These are phyloP conservation scores for Hymenoscyphus salicellus DNA, from an alignment of 2,329 filamentous ascomycete species.

Conservation along the genomic window DNA sequence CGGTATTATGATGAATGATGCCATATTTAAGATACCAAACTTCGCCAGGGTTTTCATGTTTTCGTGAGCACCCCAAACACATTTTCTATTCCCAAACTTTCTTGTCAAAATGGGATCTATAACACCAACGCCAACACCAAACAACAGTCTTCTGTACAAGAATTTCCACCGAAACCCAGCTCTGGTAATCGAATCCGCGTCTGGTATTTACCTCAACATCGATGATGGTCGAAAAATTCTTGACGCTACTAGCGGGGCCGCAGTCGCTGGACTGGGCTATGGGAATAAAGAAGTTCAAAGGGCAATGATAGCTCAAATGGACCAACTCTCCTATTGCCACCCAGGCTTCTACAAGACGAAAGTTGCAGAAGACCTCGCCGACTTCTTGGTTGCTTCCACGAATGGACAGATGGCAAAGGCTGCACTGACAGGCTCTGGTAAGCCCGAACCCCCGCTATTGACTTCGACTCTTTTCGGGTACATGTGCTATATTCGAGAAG, in stretches of 20 bases:
- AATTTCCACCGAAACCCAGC: neutral
- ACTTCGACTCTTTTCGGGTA: neutral
- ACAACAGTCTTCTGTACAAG: neutral
- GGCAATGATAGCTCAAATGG: slow-evolving; percentile 46
- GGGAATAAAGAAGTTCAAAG: slow-evolving; percentile 53
- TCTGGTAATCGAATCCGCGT: slow-evolving; percentile 8
- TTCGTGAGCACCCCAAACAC: neutral
- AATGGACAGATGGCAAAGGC: slow-evolving; percentile 4
- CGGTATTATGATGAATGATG: neutral
- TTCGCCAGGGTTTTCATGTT: neutral
- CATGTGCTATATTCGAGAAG: neutral
- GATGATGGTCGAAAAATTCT: slow-evolving; percentile 54
- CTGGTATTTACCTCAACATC: slow-evolving; percentile 13
- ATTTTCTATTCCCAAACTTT: neutral
- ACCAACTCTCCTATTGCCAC: slow-evolving; percentile 12
- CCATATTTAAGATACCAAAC: neutral
- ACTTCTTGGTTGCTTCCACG: slow-evolving; percentile 6
- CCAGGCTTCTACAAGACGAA: neutral
- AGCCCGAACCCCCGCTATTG: neutral
- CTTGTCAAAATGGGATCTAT: neutral
- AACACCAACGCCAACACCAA: neutral
- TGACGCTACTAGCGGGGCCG: slow-evolving; percentile 69
- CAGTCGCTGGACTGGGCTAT: slow-evolving; percentile 68
- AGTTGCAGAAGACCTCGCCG: slow-evolving; percentile 9
- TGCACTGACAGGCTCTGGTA: slow-evolving; percentile 7